A percentile compares a stretch with the other conserved stretches of the same genome.
Conservation (phyloP, 352 stramenopile species). For the Thalassiosira sp. region DNA sequence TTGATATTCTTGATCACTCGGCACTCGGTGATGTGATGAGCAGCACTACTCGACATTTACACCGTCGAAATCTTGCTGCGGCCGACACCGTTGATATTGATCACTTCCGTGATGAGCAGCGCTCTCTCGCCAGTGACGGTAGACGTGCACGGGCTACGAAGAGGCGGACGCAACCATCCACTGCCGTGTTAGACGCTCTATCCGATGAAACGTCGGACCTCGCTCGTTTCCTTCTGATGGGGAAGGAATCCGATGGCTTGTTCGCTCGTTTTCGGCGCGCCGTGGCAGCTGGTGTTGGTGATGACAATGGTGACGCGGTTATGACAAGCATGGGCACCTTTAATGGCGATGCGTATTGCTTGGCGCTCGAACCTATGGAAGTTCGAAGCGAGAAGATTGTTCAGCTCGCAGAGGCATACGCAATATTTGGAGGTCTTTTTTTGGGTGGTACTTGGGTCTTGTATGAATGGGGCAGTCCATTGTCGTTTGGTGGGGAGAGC, state of each 20-base stretch:
- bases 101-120: no score
- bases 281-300: background rate
- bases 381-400: constrained; percentile 20
- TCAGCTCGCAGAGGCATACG: constrained; percentile 9
- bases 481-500: background rate
- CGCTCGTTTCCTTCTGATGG: background rate
- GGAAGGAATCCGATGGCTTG: background rate
- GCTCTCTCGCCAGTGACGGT: no score
- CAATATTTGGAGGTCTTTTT: constrained; percentile 27
- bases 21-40: no score
- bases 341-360: background rate
- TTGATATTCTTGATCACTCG: no score
- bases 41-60: no score
- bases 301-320: background rate
- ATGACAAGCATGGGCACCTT: background rate
- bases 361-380: constrained; percentile 18
- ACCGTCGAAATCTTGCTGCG: no score
- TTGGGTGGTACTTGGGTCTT: constrained; percentile 17
- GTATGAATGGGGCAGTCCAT: constrained; percentile 14
- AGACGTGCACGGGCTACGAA: background rate
- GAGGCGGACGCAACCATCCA: background rate
- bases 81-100: no score
- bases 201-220: background rate
- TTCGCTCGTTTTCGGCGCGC: background rate
- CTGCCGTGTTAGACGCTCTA: background rate